Evolutionary conservation across 1,139 yeast genomes (phyloP).

Genomic region (Yamadazyma atmosphaerica): DNA sequence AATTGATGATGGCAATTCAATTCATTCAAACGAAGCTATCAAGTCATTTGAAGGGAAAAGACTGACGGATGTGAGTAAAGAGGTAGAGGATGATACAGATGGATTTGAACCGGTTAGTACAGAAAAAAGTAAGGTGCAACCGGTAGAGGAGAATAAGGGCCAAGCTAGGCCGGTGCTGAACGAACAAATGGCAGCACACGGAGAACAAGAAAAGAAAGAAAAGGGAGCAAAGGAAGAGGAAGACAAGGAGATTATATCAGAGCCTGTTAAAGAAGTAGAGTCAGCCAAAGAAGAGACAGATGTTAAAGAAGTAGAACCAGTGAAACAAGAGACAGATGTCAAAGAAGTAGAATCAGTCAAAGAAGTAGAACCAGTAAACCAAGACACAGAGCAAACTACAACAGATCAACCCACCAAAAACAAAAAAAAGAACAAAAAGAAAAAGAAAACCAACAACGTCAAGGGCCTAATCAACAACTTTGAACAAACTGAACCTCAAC

Average conservation of each 20-base stretch:
- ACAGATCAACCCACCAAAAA: background rate
- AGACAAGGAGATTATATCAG: conserved; percentile 3
- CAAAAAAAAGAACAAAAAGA: conserved; percentile 3
- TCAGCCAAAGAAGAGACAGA: conserved; percentile 9
- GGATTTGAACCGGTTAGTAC: background rate
- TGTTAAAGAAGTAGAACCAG: conserved; percentile 6
- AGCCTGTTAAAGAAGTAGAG: conserved; percentile 1
- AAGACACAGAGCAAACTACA: conserved; percentile 4
- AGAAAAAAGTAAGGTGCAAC: conserved; percentile 1
- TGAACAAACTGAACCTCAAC: conserved; percentile 7
- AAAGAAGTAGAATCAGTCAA: conserved; percentile 7
- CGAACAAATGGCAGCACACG: conserved; percentile 1
- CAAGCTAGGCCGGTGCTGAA: conserved; percentile 2
- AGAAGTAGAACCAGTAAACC: conserved; percentile 3
- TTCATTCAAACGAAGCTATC: conserved; percentile 12
- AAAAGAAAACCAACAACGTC: conserved; percentile 7
- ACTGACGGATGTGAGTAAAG: conserved; percentile 3
- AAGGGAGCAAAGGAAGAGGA: conserved; percentile 3
- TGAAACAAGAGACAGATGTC: conserved; percentile 9
- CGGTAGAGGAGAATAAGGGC: conserved; percentile 1
- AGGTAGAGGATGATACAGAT: conserved; percentile 5
- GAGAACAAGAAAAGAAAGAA: conserved; percentile 3
- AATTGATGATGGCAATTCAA: conserved; percentile 7
- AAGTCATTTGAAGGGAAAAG: conserved; percentile 7
- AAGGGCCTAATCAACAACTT: conserved; percentile 6